Percentiles rank a stretch among this genome's conserved stretches.
These are phyloP conservation scores for Fusarium pseudocircinatum DNA, from an alignment of 2,329 filamentous ascomycete species.

Conservation along the genomic window DNA sequence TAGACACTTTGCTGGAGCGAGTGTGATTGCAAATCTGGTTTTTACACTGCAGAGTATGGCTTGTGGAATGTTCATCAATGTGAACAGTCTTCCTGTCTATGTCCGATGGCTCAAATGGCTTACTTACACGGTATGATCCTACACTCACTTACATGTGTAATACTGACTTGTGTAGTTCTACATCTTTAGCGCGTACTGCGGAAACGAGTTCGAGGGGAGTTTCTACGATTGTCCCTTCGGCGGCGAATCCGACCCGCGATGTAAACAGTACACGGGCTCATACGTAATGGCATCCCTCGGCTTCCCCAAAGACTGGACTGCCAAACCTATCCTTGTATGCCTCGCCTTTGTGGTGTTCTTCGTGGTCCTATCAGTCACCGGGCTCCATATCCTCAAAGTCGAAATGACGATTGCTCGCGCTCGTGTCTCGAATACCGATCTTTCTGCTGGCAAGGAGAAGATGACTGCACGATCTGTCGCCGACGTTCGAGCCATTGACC, in stretches of 20 bases:
- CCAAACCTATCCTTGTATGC: constrained; percentile 71
- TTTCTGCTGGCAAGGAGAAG: constrained; percentile 76
- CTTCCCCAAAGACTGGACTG: constrained; percentile 73
- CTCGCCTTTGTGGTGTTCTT: constrained; percentile 72
- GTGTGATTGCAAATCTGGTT: constrained; percentile 75
- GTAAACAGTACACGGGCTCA: constrained; percentile 73
- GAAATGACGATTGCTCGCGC: constrained; percentile 76
- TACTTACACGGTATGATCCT: constrained; percentile 62
- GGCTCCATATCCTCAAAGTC: constrained; percentile 71
- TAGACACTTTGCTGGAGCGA: constrained; percentile 75
- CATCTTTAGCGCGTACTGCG: constrained; percentile 74
- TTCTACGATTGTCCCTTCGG: constrained; percentile 79
- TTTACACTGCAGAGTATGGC: constrained; percentile 80
- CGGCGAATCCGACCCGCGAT: constrained; percentile 70
- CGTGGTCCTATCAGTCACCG: constrained; percentile 66
- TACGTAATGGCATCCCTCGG: constrained; percentile 77
- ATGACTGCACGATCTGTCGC: constrained; percentile 64
- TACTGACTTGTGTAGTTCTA: constrained; percentile 64
- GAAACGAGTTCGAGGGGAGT: constrained; percentile 76
- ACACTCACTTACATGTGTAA: neutral
- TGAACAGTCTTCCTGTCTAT: constrained; percentile 77
- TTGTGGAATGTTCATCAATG: constrained; percentile 81
- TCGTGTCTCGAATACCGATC: constrained; percentile 66
- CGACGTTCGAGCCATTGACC: constrained; percentile 68
- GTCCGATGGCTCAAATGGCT: constrained; percentile 81